Conservation (phyloP, 176 grass and related monocot species). For the Cymbopogon citratus region DNA sequence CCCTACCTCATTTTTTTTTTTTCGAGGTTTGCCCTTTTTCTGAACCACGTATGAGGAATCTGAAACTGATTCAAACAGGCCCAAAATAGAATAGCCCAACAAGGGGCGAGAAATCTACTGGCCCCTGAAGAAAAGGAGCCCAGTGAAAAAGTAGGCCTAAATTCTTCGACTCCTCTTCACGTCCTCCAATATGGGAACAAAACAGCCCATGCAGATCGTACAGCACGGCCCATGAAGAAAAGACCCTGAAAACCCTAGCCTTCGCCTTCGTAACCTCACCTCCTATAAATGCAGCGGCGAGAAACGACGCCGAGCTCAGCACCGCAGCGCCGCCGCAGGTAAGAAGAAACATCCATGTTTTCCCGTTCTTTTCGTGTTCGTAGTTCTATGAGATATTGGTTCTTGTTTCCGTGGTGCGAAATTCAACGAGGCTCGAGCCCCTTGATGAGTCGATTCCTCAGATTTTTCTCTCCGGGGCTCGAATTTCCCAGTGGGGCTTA, state of each 20-base stretch:
- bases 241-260: conserved; percentile 25
- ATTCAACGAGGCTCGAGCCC: background rate
- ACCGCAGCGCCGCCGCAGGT: conserved; percentile 23
- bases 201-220: background rate
- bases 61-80: too few species aligned
- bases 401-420: background rate
- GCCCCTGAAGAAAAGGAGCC: too few species aligned
- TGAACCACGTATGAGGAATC: too few species aligned
- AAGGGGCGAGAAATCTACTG: too few species aligned
- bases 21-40: too few species aligned
- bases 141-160: too few species aligned
- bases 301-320: rapidly evolving
- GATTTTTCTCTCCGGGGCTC: conserved; percentile 31
- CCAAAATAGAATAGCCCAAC: too few species aligned
- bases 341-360: background rate
- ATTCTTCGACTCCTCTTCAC: background rate
- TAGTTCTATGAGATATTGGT: background rate
- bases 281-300: background rate
- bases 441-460: conserved; percentile 71
- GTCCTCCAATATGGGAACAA: background rate
- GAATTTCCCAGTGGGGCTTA: conserved; percentile 69
- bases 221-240: background rate
- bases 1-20: too few species aligned
- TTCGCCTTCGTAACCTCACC: background rate
- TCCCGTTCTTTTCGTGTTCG: too few species aligned